A percentile compares a stretch with the other conserved stretches of the same genome.
Evolutionary conservation across 768 basidiomycete genomes (phyloP).

Genomic region (Boletus speciosus): DNA sequence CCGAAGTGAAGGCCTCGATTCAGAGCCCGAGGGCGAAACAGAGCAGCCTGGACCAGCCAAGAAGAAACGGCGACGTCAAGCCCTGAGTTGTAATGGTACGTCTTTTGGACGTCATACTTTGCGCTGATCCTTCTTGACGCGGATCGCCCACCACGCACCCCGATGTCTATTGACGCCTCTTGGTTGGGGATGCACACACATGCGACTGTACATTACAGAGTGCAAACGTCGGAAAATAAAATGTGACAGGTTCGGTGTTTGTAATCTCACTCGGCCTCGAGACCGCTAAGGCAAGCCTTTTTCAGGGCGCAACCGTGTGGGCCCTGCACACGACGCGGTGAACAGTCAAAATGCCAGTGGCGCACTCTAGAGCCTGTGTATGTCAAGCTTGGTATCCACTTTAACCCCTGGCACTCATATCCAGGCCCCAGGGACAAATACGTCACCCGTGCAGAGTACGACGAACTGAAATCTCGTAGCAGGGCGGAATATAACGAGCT

Average conservation of each 20-base stretch:
- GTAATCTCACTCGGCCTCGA: conserved; percentile 5
- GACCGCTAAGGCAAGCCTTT: conserved; percentile 25
- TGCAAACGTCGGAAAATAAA: conserved; percentile 87
- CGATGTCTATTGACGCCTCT: conserved; percentile 3
- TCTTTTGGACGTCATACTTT: conserved; percentile 17
- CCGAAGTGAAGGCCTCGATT: conserved; percentile 44
- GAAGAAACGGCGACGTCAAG: conserved; percentile 80
- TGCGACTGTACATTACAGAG: conserved; percentile 47
- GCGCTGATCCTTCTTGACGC: conserved; percentile 20
- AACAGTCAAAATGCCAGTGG: conserved; percentile 81
- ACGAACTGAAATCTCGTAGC: conserved; percentile 61
- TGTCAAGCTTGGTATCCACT: conserved; percentile 28
- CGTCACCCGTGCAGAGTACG: conserved; percentile 72
- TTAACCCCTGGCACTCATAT: conserved; percentile 9
- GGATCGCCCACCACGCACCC: background rate
- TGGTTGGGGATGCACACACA: background rate
- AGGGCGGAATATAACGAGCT: conserved; percentile 48
- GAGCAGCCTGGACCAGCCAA: conserved; percentile 60
- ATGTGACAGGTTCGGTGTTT: conserved; percentile 66
- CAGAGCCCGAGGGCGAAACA: conserved; percentile 53
- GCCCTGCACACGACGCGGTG: conserved; percentile 75
- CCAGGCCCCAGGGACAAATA: conserved; percentile 63
- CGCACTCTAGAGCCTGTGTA: conserved; percentile 78
- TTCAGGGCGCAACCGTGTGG: conserved; percentile 74
- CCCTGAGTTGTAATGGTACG: conserved; percentile 81